phyloP scores from a whole-genome alignment of 495 filamentous ascomycete species.

The Filosporella fistucella region DNA sequence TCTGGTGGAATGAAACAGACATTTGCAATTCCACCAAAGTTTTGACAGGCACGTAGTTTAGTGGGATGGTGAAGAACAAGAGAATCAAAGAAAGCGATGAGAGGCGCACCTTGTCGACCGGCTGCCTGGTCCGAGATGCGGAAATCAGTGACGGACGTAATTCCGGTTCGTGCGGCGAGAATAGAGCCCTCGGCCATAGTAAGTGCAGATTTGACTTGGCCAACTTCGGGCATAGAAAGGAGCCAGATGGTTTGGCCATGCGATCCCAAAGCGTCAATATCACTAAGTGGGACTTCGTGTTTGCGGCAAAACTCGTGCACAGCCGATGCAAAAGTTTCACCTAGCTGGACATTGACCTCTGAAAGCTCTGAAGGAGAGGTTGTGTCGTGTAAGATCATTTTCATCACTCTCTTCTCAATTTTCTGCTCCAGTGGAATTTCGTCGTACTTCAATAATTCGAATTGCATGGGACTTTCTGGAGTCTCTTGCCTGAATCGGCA shows the following conservation, averaged over 20 bases:
- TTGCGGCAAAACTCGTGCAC: slow-evolving; percentile 41
- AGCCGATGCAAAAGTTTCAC: slow-evolving; percentile 46
- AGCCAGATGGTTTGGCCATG: slow-evolving; percentile 59
- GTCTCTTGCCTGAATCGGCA: no score
- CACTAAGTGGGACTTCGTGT: slow-evolving; percentile 40
- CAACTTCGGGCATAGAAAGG: slow-evolving; percentile 44
- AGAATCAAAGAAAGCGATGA: slow-evolving; percentile 46
- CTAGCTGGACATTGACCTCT: slow-evolving; percentile 47
- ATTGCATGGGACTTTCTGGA: slow-evolving; percentile 49
- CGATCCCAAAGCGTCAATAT: slow-evolving; percentile 50
- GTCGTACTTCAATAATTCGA: slow-evolving; percentile 38
- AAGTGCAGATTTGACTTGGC: slow-evolving; percentile 44
- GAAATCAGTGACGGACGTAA: slow-evolving; percentile 41
- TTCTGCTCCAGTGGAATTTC: slow-evolving; percentile 42
- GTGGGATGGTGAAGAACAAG: slow-evolving; percentile 51
- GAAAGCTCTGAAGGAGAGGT: slow-evolving; percentile 48
- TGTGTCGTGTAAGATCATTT: slow-evolving; percentile 47
- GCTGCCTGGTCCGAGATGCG: slow-evolving; percentile 38
- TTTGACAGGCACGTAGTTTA: slow-evolving; percentile 52
- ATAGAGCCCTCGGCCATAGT: no score
- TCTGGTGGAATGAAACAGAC: slow-evolving; percentile 57
- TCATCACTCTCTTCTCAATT: slow-evolving; percentile 52
- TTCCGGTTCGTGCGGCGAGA: slow-evolving; percentile 34
- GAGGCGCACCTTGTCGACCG: slow-evolving; percentile 42
- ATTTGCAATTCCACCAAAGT: slow-evolving; percentile 57